Evolutionary conservation across 2,329 filamentous ascomycete species (phyloP).

Genomic region (Pezicula carpinea): DNA sequence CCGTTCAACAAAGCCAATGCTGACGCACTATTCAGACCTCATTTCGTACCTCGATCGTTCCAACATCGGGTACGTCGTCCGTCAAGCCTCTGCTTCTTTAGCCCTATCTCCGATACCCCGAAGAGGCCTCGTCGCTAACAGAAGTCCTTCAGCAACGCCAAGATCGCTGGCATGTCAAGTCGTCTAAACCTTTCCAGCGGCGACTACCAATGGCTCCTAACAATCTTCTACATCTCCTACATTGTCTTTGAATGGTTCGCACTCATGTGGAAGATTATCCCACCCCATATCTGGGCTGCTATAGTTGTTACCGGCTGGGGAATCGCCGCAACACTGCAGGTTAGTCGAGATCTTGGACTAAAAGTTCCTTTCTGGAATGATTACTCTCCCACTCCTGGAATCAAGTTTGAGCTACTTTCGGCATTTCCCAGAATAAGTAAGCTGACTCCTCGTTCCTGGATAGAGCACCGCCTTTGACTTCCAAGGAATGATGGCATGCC

Average conservation of each 20-base stretch:
- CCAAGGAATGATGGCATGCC: constrained; percentile 32
- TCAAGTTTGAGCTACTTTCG: too few species aligned
- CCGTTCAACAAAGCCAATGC: background rate
- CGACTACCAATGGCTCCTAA: constrained; percentile 36
- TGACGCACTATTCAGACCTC: constrained; percentile 30
- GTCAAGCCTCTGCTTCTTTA: background rate
- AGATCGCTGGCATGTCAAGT: constrained; percentile 46
- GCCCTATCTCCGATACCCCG: background rate
- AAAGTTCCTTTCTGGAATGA: too few species aligned
- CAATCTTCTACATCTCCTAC: constrained; percentile 35
- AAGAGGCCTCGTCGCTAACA: background rate
- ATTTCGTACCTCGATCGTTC: constrained; percentile 43
- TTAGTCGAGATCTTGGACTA: too few species aligned
- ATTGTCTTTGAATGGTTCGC: constrained; percentile 36
- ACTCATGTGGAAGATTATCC: constrained; percentile 33
- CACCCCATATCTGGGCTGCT: constrained; percentile 34
- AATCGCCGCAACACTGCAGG: constrained; percentile 39
- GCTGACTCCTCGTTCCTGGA: too few species aligned
- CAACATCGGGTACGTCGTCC: constrained; percentile 38
- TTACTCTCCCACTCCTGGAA: too few species aligned
- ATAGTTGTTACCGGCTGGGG: constrained; percentile 32
- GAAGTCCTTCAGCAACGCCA: constrained; percentile 39
- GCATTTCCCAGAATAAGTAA: too few species aligned
- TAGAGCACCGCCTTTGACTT: constrained; percentile 32
- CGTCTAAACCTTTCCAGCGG: constrained; percentile 42